Evolutionary conservation across 73 alveolate genomes (phyloP), one percentile per base, ranked within the genome.

Genomic region (Paraurostyla sp.): DNA sequence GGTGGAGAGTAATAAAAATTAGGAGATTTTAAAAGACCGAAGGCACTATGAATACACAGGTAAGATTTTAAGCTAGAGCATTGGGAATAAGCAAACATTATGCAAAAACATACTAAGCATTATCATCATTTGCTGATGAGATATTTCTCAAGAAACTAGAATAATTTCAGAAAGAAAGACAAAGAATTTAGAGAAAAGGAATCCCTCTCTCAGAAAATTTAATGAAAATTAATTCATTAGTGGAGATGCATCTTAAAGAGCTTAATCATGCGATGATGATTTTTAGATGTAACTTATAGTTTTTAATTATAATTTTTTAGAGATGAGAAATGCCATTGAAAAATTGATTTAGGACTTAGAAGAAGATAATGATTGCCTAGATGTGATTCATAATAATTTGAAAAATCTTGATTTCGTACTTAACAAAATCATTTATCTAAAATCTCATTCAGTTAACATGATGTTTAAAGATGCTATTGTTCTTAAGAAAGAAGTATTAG

Each of bases 391-490:
- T 6, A 49, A 73, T 25, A 73, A 73, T 73, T 25, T 73, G 71
- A 73, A 73, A 36, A 49, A 73, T 29, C 52, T 73, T 9, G 86
- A 73, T 45, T 73, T 49, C 50, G 71, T 73, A 20, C 22, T 73
- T 11, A 48, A 73, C 32, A 73, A 73, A 46, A 73, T 73, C 9
- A 71, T 73, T 16, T 73, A 48, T 46, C 48, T 73, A 7, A 73
- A 73, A 27, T 48, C 71, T 33, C 86, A 73, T 35, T 48, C 86
- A 11, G 71, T 73, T 43, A 48, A 73, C 30, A 73, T 48, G 71
- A 49, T 73, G 65, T 73, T 73, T 46, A 48, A 73, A 73, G 86
- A 49, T 48, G 86, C 86, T 45, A 73, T 73, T 45, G 71, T 73
- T 23, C 27, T 73, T 2, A 73, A 73, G 32, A 73, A 73, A 36